These are phyloP conservation scores for Plasmodium knowlesi DNA, from an alignment of 169 alveolate species.

Conservation along the genomic window DNA sequence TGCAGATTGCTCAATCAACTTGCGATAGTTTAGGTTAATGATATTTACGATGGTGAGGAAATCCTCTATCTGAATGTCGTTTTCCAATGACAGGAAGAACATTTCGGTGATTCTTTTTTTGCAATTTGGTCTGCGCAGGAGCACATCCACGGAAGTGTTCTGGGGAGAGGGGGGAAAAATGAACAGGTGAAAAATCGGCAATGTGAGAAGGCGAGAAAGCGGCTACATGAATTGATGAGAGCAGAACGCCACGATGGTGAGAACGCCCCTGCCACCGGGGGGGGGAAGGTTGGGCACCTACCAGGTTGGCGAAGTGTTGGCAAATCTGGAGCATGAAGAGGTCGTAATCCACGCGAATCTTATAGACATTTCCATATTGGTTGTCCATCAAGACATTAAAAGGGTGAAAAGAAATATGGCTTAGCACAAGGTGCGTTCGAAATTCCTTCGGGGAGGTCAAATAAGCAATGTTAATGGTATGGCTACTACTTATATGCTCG, in stretches of 20 bases:
- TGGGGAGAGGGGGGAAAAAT: background rate
- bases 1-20: constrained; percentile 47
- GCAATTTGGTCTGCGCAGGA: constrained; percentile 60
- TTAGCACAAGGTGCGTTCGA: constrained; percentile 16
- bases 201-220: background rate
- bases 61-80: constrained; percentile 58
- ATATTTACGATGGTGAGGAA: constrained; percentile 33
- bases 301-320: constrained; percentile 70
- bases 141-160: constrained; percentile 68
- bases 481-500: background rate
- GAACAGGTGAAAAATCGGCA: background rate
- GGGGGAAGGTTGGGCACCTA: background rate
- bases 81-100: constrained; percentile 42
- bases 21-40: constrained; percentile 36
- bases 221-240: background rate
- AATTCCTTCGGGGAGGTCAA: constrained; percentile 44
- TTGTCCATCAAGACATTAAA: constrained; percentile 19
- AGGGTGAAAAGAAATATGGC: constrained; percentile 25
- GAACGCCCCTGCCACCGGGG: background rate
- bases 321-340: constrained; percentile 58
- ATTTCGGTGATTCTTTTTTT: constrained; percentile 60
- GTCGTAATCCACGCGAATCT: constrained; percentile 30
- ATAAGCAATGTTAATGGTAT: constrained; percentile 41
- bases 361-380: constrained; percentile 57
- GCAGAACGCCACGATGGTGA: background rate